Evolutionary conservation across 75 land plant species (phyloP), one percentile per base, ranked within the genome.

Genomic region (Isoetes taiwanensis): DNA sequence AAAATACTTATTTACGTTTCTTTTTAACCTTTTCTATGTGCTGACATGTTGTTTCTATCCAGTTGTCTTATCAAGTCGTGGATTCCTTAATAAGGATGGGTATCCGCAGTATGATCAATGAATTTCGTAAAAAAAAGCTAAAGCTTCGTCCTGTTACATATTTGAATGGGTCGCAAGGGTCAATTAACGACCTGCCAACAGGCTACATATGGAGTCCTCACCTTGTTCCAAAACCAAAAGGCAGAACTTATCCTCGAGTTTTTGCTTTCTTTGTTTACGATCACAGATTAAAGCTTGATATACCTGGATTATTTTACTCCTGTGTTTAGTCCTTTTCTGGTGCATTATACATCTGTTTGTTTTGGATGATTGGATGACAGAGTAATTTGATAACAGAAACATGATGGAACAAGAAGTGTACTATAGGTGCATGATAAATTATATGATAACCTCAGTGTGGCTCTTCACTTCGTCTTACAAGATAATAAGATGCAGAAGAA

Each of bases 181-280:
- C 90, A 30, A 68, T 76, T 30, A 50, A 78, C 54, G 79, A 84
- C 38, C 43, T 93, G 19, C 98, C 98, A 28, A 76, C 83, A 67
- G 99, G 90, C 29, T 94, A 94, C 58, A 84, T 94, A 27, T 94
- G 99, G 96, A 94, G 99, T 65, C 99, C 99, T 41, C 90, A 93
- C 41, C 85, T 93, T 61, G 98, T 93, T 43, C 98, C 98, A 31
- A 93, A 88, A 61, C 98, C 98, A 30, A 89, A 75, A 79, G 98
- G 98, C 86, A 32, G 39, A 14, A 37, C 12, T 10, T 37, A 9
- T 10, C 12, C 14, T 10, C 14, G 14, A 37, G 14, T 14, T 37
- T 14, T 10, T 10, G 39, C 39, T 37, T 10, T 37, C 39, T 10
- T 37, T 37, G 14, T 37, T 10, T 14, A 10, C 14, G 39, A 37